Percentiles rank a stretch among this genome's conserved stretches.
Evolutionary conservation across 108 stramenopile genomes (phyloP).

Genomic region (Skeletonema marinoi): DNA sequence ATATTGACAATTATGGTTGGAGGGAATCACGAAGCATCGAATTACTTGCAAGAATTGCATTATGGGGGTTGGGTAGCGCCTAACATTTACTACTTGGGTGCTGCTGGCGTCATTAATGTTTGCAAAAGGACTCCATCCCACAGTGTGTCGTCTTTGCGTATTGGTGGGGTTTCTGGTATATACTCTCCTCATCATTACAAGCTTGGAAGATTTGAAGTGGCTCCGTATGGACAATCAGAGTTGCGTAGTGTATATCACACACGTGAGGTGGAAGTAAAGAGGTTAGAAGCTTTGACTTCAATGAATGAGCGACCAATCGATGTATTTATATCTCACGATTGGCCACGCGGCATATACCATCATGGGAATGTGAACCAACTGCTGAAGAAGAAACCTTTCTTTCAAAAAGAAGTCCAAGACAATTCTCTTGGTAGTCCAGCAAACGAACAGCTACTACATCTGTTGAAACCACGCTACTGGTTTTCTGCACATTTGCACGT

Average conservation of each 20-base stretch:
- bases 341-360: conserved; percentile 94
- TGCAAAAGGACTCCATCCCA: conserved; percentile 20
- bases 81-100: conserved; percentile 97
- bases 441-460: conserved; percentile 75
- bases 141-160: conserved; percentile 78
- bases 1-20: conserved; percentile 96
- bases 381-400: conserved; percentile 82
- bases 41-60: conserved; percentile 89
- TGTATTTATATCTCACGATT: conserved; percentile 94
- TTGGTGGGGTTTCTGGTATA: conserved; percentile 96
- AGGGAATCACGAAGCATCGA: conserved; percentile 99
- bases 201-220: conserved; percentile 78
- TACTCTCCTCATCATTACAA: conserved; percentile 85
- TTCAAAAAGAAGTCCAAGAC: conserved; percentile 79
- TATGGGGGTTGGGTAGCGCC: conserved; percentile 99
- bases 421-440: conserved; percentile 93
- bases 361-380: conserved; percentile 79
- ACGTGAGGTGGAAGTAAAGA: conserved; percentile 85
- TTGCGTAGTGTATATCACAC: conserved; percentile 94
- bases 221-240: conserved; percentile 76
- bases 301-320: conserved; percentile 54
- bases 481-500: conserved; percentile 98
- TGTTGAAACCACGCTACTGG: conserved; percentile 91
- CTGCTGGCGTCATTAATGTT: conserved; percentile 83
- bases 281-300: conserved; percentile 60